These are phyloP conservation scores for Carallia pectinifolia DNA, from an alignment of 345 rosid species.

Conservation along the genomic window DNA sequence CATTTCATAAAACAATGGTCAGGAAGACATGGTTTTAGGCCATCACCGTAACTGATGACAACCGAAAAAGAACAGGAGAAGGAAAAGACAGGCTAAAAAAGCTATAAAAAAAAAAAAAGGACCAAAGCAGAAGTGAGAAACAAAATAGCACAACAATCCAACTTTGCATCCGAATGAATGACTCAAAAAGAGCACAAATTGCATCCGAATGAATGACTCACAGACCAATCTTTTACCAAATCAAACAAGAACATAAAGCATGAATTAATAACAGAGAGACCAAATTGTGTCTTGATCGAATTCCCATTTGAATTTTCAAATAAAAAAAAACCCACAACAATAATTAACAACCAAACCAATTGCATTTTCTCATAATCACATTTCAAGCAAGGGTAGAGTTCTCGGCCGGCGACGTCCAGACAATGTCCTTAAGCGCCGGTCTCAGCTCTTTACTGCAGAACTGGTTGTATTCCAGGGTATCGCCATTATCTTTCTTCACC, in stretches of 20 bases:
- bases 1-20: too few species aligned
- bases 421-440: slow-evolving; percentile 87
- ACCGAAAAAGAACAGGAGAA: too few species aligned
- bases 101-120: neutral
- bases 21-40: too few species aligned
- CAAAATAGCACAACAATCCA: neutral
- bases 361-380: neutral
- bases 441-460: slow-evolving; percentile 80
- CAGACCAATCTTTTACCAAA: neutral
- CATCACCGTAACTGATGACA: too few species aligned
- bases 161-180: too few species aligned
- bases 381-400: slow-evolving; percentile 49
- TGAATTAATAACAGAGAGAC: neutral
- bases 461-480: slow-evolving; percentile 81
- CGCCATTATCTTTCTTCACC: slow-evolving; percentile 89
- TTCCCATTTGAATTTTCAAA: neutral
- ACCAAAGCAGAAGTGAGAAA: neutral
- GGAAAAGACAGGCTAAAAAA: neutral
- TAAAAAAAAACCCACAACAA: slow-evolving; percentile 7
- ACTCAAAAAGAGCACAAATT: neutral
- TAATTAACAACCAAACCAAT: neutral
- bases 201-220: too few species aligned
- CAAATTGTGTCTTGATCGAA: neutral
- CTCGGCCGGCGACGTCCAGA: slow-evolving; percentile 57
- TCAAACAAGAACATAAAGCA: neutral